These are phyloP conservation scores for Achaetomiella virescens DNA, from an alignment of 495 filamentous ascomycete genomes.

Conservation along the genomic window DNA sequence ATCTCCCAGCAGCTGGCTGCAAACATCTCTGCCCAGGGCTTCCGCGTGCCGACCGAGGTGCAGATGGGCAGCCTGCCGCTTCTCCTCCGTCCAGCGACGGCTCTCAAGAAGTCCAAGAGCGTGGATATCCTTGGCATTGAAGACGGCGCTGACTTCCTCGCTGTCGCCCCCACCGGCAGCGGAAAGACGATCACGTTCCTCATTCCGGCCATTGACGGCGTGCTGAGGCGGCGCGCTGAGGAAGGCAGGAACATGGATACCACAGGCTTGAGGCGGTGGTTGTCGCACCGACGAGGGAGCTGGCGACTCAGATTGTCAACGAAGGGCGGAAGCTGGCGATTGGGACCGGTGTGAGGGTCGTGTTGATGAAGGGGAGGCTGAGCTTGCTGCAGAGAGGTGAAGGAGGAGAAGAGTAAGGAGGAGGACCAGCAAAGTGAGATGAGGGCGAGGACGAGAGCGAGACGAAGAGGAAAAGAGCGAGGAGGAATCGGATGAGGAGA, in stretches of 20 bases:
- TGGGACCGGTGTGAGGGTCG: conserved; percentile 72
- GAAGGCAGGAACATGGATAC: conserved; percentile 25
- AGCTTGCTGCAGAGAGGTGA: conserved; percentile 46
- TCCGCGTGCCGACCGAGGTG: conserved; percentile 83
- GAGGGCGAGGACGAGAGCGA: conserved; percentile 9
- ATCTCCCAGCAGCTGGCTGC: conserved; percentile 63
- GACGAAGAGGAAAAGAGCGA: conserved; percentile 34
- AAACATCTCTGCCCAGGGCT: conserved; percentile 80
- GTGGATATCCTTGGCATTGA: conserved; percentile 24
- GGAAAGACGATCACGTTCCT: conserved; percentile 95
- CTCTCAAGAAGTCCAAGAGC: conserved; percentile 27
- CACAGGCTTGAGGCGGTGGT: conserved; percentile 63
- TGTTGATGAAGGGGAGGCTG: conserved; percentile 82
- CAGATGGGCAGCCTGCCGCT: conserved; percentile 82
- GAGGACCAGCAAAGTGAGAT: conserved; percentile 16
- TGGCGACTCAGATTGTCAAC: conserved; percentile 87
- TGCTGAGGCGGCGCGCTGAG: conserved; percentile 48
- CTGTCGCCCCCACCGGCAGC: conserved; percentile 89
- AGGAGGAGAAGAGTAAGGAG: conserved; percentile 25
- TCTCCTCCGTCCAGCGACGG: conserved; percentile 50
- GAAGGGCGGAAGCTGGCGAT: conserved; percentile 76
- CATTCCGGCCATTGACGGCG: conserved; percentile 73
- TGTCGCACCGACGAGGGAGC: conserved; percentile 86
- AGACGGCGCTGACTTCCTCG: conserved; percentile 61
- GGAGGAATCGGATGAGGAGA: conserved; percentile 30